Evolutionary conservation across 371 early-diverging fungal genomes (phyloP).

Genomic region (Apophysomyces sp.): DNA sequence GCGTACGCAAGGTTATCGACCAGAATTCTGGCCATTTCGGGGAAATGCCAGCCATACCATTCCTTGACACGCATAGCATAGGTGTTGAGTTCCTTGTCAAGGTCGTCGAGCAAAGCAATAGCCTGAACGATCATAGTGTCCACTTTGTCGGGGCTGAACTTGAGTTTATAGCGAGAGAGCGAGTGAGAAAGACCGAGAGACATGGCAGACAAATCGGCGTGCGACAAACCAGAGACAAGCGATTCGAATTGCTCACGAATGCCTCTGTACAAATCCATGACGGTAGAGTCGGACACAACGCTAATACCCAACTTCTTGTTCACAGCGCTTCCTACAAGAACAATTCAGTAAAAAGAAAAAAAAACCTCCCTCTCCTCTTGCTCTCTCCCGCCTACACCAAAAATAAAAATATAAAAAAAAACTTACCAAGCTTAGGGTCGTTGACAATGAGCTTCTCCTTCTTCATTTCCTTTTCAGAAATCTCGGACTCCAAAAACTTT

Average conservation of each 20-base stretch:
- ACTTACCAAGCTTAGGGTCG: conserved; percentile 91
- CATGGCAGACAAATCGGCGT: conserved; percentile 85
- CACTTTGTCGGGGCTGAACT: conserved; percentile 90
- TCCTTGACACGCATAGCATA: conserved; percentile 97
- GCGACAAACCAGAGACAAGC: conserved; percentile 67
- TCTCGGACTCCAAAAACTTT: conserved; percentile 82
- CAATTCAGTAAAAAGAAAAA: not conserved
- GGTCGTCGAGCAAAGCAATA: conserved; percentile 88
- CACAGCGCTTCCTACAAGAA: conserved; percentile 68
- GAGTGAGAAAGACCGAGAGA: conserved; percentile 78
- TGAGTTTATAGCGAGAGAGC: conserved; percentile 88
- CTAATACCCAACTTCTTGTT: conserved; percentile 92
- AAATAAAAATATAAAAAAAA: not conserved
- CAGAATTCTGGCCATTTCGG: conserved; percentile 82
- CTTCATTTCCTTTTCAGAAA: conserved; percentile 81
- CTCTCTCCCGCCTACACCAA: not conserved
- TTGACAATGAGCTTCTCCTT: conserved; percentile 91
- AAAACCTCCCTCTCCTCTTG: not conserved
- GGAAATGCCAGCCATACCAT: conserved; percentile 96
- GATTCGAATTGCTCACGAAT: conserved; percentile 85
- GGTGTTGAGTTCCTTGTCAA: conserved; percentile 96
- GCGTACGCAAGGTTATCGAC: conserved; percentile 79
- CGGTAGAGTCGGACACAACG: conserved; percentile 83
- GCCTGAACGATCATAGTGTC: conserved; percentile 98
- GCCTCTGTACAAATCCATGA: conserved; percentile 91